Evolutionary conservation across 2,329 filamentous ascomycete species (phyloP).

Genomic region (Ceratocystis ficicola): DNA sequence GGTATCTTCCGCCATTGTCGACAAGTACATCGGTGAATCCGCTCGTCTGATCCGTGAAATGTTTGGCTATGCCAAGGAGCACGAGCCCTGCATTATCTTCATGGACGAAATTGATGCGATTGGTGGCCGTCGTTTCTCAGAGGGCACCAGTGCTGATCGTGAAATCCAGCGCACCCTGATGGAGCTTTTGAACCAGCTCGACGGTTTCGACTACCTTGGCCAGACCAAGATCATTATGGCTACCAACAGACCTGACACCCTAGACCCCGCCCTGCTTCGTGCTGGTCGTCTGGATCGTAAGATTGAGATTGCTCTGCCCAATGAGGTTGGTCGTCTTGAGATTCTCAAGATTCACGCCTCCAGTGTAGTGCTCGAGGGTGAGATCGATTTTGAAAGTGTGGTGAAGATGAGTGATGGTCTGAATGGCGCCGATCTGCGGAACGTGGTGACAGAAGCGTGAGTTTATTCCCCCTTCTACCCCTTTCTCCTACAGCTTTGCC

Average conservation of each 20-base stretch:
- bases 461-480: slow-evolving; percentile 32
- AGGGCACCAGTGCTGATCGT: slow-evolving; percentile 92
- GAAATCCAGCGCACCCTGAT: slow-evolving; percentile 97
- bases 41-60: slow-evolving; percentile 95
- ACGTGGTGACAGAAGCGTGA: slow-evolving; percentile 97
- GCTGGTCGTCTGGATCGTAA: slow-evolving; percentile 91
- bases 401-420: slow-evolving; percentile 99
- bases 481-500: slow-evolving; percentile 1
- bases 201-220: slow-evolving; percentile 97
- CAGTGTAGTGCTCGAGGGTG: slow-evolving; percentile 77
- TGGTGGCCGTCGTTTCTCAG: slow-evolving; percentile 88
- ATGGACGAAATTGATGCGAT: slow-evolving; percentile 99
- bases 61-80: slow-evolving; percentile 99
- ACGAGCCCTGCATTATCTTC: slow-evolving; percentile 99
- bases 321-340: slow-evolving; percentile 90
- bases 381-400: slow-evolving; percentile 97
- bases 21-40: slow-evolving; percentile 99
- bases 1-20: slow-evolving; percentile 95
- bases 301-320: slow-evolving; percentile 93
- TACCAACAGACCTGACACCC: slow-evolving; percentile 90
- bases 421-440: slow-evolving; percentile 93
- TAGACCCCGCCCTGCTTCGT: slow-evolving; percentile 84
- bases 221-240: slow-evolving; percentile 99
- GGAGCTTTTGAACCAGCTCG: slow-evolving; percentile 96
- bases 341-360: slow-evolving; percentile 95